phyloP scores from a whole-genome alignment of 208 protist species.

The Kentomonas sorsogonicus region DNA sequence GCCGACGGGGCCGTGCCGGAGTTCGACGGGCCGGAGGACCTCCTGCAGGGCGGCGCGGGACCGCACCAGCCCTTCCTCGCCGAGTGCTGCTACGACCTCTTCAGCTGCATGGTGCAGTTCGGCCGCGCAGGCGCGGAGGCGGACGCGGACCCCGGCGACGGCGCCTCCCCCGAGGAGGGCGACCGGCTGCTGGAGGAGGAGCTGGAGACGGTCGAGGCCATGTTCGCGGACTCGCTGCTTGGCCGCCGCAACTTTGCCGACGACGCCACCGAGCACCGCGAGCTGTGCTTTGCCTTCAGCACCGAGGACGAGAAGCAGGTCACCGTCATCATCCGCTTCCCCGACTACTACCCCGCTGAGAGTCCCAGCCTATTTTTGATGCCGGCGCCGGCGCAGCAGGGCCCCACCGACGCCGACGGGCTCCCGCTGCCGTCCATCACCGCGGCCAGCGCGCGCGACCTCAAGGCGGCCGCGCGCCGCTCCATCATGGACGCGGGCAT shows the following conservation, averaged over 20 bases:
- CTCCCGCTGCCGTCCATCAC: slow-evolving; percentile 31
- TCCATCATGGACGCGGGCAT: slow-evolving; percentile 63
- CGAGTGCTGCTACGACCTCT: slow-evolving; percentile 76
- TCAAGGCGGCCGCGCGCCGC: slow-evolving; percentile 42
- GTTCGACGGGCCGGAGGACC: slow-evolving; percentile 55
- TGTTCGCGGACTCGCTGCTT: slow-evolving; percentile 74
- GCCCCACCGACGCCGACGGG: slow-evolving; percentile 3
- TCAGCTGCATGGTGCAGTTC: slow-evolving; percentile 79
- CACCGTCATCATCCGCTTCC: slow-evolving; percentile 57
- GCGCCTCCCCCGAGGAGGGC: slow-evolving; percentile 34
- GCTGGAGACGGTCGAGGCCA: slow-evolving; percentile 38
- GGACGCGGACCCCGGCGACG: slow-evolving; percentile 14
- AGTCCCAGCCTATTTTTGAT: slow-evolving; percentile 60
- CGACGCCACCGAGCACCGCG: slow-evolving; percentile 35
- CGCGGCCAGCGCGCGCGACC: slow-evolving; percentile 55
- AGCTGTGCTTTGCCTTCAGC: slow-evolving; percentile 67
- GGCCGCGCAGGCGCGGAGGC: slow-evolving; percentile 33
- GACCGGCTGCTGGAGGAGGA: slow-evolving; percentile 64
- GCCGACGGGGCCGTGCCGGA: slow-evolving; percentile 32
- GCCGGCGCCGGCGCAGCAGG: slow-evolving; percentile 43
- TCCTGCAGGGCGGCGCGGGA: slow-evolving; percentile 53
- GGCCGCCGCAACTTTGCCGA: slow-evolving; percentile 55
- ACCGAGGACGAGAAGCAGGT: slow-evolving; percentile 43
- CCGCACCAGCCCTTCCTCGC: slow-evolving; percentile 75
- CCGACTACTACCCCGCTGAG: slow-evolving; percentile 73